Base-by-base conservation (phyloP, 768 basidiomycete genomes). In the Suillus cothurnatus region DNA sequence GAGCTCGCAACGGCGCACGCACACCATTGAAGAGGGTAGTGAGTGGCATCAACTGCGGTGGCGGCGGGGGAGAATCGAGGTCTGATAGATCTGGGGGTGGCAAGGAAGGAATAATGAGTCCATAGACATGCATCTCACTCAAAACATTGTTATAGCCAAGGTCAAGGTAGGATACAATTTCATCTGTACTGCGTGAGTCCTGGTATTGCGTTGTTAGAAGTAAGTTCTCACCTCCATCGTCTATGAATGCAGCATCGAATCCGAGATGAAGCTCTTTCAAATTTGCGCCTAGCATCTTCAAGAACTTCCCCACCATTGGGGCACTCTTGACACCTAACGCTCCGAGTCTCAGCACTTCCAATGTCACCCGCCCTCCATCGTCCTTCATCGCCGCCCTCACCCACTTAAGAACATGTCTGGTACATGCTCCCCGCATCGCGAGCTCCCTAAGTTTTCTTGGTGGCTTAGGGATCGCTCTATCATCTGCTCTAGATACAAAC, bases 71-170 rank as follows among this genome's bases (percentile, higher is more conserved):
- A 26, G 64, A 57, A 6, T 66, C 68, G 31, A 68, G 64, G 5
- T 62, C 71, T n/a, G 70, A 73, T 34, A 71, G 69, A 61, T 73
- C 71, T 23, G 39, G 56, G 2, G 63, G 73, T 7, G 76, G 71
- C 49, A 73, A 75, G 34, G 76, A 73, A 23, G 73, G 75, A 53
- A 77, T 69, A 17, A 76, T 70, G 12, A 76, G 71, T 7, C 73
- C 75, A 63, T 78, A 78, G 32, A 76, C 67, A 63, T 78, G 76
- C 47, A 74, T 64, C 62, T 75, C 76, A 58, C 69, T 69, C 32
- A 76, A 67, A 52, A 61, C 66, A 32, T 61, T 67, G 57, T 75
- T 78, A 21, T 68, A 62, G 0, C 71, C 64, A 21, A 76, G 75
- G 21, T 69, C 64, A 38, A 78, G 69, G 31, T 76, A 72, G 28